Conservation (phyloP, 805 yeast species). For the Spathaspora girioi region DNA sequence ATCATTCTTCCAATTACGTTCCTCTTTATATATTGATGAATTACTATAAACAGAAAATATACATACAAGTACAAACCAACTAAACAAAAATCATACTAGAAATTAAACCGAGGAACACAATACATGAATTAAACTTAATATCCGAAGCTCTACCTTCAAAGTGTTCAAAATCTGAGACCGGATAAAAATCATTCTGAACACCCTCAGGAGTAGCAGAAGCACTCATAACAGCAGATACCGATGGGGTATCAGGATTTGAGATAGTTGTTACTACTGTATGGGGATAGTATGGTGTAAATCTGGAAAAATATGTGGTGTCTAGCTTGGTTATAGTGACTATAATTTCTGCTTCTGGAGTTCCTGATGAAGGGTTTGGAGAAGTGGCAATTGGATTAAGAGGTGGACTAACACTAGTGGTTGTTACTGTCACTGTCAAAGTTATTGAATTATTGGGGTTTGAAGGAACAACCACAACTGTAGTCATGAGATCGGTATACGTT, state of each 20-base stretch:
- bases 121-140: not conserved
- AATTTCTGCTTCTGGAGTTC: too few species aligned
- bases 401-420: too few species aligned
- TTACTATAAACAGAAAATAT: too few species aligned
- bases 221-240: not conserved
- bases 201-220: not conserved
- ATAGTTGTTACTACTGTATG: too few species aligned
- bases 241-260: too few species aligned
- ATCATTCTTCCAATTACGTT: too few species aligned
- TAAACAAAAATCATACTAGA: not conserved
- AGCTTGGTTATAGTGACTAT: not conserved
- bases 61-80: too few species aligned
- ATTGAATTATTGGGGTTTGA: not conserved
- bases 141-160: not conserved
- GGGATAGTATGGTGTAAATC: not conserved
- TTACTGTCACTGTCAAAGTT: not conserved
- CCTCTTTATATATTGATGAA: too few species aligned
- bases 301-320: not conserved
- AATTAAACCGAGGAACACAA: not conserved
- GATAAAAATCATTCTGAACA: not conserved
- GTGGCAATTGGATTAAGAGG: not conserved
- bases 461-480: not conserved
- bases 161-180: not conserved
- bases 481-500: not conserved
- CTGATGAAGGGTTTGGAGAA: too few species aligned